These are phyloP conservation scores for Lachnellula hyalina DNA, from an alignment of 2,329 filamentous ascomycete genomes.

Conservation along the genomic window DNA sequence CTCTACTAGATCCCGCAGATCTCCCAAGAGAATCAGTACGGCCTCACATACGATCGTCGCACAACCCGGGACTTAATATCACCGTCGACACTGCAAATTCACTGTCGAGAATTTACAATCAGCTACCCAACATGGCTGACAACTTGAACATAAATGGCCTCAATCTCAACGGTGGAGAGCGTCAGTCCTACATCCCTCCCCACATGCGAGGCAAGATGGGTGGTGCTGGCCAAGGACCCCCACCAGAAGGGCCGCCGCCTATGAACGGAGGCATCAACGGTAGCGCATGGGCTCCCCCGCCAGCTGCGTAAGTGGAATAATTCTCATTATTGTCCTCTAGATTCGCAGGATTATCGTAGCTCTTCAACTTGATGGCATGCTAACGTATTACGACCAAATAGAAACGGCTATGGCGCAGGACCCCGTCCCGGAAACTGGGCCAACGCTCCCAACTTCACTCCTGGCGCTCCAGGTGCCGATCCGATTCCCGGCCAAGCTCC, in stretches of 20 bases:
- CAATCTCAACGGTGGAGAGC: constrained; percentile 51
- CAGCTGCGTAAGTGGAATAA: constrained; percentile 43
- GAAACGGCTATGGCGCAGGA: constrained; percentile 42
- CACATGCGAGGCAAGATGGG: constrained; percentile 65
- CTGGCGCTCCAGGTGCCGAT: constrained; percentile 2
- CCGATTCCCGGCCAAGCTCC: constrained; percentile 22
- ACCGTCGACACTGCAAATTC: not conserved
- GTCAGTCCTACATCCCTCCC: constrained; percentile 78
- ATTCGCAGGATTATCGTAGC: not conserved
- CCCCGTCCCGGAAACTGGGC: constrained; percentile 30
- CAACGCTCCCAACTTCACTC: constrained; percentile 34
- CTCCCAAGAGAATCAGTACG: constrained; percentile 19
- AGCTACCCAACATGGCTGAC: constrained; percentile 62
- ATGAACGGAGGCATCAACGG: constrained; percentile 50
- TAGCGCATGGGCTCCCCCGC: constrained; percentile 50
- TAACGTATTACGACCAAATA: constrained; percentile 34
- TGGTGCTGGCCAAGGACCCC: constrained; percentile 24
- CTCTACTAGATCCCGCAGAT: constrained; percentile 24
- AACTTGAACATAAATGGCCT: constrained; percentile 79
- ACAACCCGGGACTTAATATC: constrained; percentile 11
- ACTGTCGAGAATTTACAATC: not conserved
- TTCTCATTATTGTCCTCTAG: not conserved
- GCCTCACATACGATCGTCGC: constrained; percentile 5
- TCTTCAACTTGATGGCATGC: constrained; percentile 14
- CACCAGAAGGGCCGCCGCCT: constrained; percentile 18